These are phyloP conservation scores for Ilex asprella DNA, from an alignment of 257 asterid genomes.

Conservation along the genomic window DNA sequence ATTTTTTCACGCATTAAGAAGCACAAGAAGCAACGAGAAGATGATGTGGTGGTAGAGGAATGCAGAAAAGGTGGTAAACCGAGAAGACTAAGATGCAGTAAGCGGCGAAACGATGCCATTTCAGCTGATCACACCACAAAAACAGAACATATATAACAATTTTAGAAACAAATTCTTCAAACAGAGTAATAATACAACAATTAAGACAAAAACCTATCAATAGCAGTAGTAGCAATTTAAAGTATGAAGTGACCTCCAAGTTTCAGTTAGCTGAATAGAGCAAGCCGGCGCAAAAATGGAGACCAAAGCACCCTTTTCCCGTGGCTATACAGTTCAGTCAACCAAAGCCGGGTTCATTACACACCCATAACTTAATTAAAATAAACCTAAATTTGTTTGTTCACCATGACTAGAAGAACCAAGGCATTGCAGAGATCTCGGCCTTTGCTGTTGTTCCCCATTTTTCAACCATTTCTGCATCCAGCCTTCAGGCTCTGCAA, in stretches of 20 bases:
- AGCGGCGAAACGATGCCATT: slow-evolving; percentile 16
- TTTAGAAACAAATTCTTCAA: slow-evolving; percentile 11
- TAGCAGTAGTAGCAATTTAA: slow-evolving; percentile 11
- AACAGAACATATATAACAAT: slow-evolving; percentile 11
- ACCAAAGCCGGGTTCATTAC: slow-evolving; percentile 16
- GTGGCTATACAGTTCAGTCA: slow-evolving; percentile 12
- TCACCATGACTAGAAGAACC: slow-evolving; percentile 21
- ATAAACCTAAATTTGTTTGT: slow-evolving; percentile 3
- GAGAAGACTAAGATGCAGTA: slow-evolving; percentile 20
- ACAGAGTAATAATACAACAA: slow-evolving; percentile 6
- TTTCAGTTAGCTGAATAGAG: slow-evolving; percentile 15
- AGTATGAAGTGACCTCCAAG: slow-evolving; percentile 18
- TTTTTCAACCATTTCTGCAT: neutral
- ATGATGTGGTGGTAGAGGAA: slow-evolving; percentile 15
- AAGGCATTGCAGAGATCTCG: slow-evolving; percentile 11
- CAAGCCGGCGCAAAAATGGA: slow-evolving; percentile 11
- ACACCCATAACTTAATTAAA: slow-evolving; percentile 15
- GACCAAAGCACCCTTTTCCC: slow-evolving; percentile 11
- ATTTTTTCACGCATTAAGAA: slow-evolving; percentile 4
- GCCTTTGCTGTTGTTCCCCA: neutral
- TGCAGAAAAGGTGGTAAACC: slow-evolving; percentile 13
- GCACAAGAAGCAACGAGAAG: slow-evolving; percentile 6
- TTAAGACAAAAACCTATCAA: neutral
- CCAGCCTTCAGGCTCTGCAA: slow-evolving; percentile 24
- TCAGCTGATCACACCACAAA: slow-evolving; percentile 30